phyloP scores from a whole-genome alignment of 139 green algal species.

The Coccomyxa sp. region DNA sequence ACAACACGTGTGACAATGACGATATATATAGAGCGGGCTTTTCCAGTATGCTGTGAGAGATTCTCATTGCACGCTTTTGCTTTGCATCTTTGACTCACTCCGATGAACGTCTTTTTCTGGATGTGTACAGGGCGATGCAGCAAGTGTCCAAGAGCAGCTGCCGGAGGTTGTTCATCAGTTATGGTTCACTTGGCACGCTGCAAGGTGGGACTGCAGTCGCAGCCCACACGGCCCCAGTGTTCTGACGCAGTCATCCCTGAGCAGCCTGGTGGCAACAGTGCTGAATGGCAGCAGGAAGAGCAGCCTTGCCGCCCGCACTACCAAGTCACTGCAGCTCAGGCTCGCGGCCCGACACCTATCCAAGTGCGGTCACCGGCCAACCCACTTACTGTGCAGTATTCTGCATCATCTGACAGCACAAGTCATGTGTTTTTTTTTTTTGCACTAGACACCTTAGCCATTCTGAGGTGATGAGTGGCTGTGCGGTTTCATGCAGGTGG shows the following conservation, averaged over 20 bases:
- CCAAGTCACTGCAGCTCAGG: slow-evolving; percentile 68
- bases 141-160: slow-evolving; percentile 18
- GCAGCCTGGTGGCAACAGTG: slow-evolving; percentile 14
- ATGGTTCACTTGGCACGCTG: slow-evolving; percentile 69
- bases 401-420: no score
- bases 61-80: no score
- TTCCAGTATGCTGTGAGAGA: no score
- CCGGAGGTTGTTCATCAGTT: slow-evolving; percentile 61
- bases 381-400: neutral
- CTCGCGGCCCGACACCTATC: slow-evolving; percentile 45
- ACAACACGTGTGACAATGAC: no score
- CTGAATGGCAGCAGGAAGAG: slow-evolving; percentile 7
- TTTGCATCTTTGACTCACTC: no score
- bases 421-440: no score
- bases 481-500: slow-evolving; percentile 1
- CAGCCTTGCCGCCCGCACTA: slow-evolving; percentile 18
- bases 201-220: slow-evolving; percentile 27
- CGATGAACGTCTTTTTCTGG: no score
- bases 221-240: slow-evolving; percentile 3
- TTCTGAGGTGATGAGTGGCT: neutral
- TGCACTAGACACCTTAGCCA: neutral
- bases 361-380: neutral
- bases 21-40: no score
- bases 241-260: neutral
- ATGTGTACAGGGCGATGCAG: no score